Conservation (phyloP, 1,284 basidiomycete species). For the Neolentinus lepideus region DNA sequence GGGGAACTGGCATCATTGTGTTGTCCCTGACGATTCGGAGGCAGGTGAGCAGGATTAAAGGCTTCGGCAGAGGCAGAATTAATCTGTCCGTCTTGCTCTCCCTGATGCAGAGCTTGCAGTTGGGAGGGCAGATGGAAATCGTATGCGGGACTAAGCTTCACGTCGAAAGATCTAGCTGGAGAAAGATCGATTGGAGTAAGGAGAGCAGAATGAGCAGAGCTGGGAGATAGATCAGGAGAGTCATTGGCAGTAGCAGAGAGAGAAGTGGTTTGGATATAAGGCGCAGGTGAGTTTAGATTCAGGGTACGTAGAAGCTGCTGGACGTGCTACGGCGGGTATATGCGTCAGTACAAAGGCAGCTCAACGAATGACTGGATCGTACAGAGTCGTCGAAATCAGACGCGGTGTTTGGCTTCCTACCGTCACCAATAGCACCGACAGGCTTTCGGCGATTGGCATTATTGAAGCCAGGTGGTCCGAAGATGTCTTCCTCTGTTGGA, state of each 20-base stretch:
- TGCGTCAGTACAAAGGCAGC: constrained; percentile 14
- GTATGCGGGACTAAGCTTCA: constrained; percentile 43
- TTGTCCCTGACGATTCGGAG: neutral
- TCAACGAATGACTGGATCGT: constrained; percentile 20
- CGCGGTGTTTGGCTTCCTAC: constrained; percentile 48
- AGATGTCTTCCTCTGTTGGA: constrained; percentile 51
- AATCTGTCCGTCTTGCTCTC: neutral
- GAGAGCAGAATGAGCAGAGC: constrained; percentile 55
- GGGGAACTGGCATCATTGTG: neutral
- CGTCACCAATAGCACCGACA: constrained; percentile 70
- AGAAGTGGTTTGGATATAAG: constrained; percentile 32
- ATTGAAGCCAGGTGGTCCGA: constrained; percentile 40
- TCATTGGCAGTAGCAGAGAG: constrained; percentile 17
- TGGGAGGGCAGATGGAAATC: constrained; percentile 28
- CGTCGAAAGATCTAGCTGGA: constrained; percentile 50
- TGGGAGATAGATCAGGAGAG: constrained; percentile 62
- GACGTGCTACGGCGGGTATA: constrained; percentile 44
- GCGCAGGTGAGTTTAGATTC: constrained; percentile 66
- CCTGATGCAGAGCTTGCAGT: neutral
- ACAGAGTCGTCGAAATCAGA: constrained; percentile 51
- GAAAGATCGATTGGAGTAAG: constrained; percentile 65
- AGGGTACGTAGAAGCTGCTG: constrained; percentile 70
- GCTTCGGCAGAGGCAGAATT: neutral
- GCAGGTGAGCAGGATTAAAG: neutral
- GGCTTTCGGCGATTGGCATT: constrained; percentile 32